phyloP scores from a whole-genome alignment of 2,329 filamentous ascomycete species.

The Cercospora canescens region DNA sequence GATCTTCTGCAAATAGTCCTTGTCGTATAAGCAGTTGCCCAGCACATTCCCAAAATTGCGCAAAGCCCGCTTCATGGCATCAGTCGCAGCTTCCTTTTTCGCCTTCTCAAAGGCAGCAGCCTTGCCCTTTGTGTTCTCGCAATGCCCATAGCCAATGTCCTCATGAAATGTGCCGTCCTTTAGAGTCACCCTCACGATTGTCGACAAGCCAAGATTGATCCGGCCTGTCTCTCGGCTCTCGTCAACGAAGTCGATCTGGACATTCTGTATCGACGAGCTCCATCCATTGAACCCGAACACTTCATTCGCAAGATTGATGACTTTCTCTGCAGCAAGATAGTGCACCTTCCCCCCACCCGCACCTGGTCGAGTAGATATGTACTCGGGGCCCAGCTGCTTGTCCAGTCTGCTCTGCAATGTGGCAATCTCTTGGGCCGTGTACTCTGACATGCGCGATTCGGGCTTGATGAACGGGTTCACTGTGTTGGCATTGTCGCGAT shows the following conservation, averaged over 20 bases:
- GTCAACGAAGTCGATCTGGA: slow-evolving; percentile 94
- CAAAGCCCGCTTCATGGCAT: slow-evolving; percentile 85
- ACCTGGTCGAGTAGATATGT: slow-evolving; percentile 83
- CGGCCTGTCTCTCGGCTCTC: slow-evolving; percentile 76
- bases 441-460: slow-evolving; percentile 69
- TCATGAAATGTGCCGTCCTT: slow-evolving; percentile 96
- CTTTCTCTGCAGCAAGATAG: slow-evolving; percentile 95
- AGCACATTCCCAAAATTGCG: slow-evolving; percentile 93
- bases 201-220: slow-evolving; percentile 82
- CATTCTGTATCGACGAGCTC: slow-evolving; percentile 93
- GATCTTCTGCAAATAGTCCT: slow-evolving; percentile 88
- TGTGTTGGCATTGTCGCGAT: slow-evolving; percentile 40
- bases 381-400: slow-evolving; percentile 93
- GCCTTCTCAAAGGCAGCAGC: slow-evolving; percentile 96
- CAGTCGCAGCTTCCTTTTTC: slow-evolving; percentile 96
- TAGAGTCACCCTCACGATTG: slow-evolving; percentile 86
- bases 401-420: slow-evolving; percentile 83
- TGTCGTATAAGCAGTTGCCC: slow-evolving; percentile 98
- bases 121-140: slow-evolving; percentile 94
- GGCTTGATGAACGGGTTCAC: slow-evolving; percentile 80
- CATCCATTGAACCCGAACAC: slow-evolving; percentile 97
- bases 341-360: slow-evolving; percentile 84
- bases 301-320: slow-evolving; percentile 91
- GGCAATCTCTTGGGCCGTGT: slow-evolving; percentile 87
- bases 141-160: slow-evolving; percentile 94